phyloP scores from a whole-genome alignment of 2,329 filamentous ascomycete species.

The Fusarium zealandicum region DNA sequence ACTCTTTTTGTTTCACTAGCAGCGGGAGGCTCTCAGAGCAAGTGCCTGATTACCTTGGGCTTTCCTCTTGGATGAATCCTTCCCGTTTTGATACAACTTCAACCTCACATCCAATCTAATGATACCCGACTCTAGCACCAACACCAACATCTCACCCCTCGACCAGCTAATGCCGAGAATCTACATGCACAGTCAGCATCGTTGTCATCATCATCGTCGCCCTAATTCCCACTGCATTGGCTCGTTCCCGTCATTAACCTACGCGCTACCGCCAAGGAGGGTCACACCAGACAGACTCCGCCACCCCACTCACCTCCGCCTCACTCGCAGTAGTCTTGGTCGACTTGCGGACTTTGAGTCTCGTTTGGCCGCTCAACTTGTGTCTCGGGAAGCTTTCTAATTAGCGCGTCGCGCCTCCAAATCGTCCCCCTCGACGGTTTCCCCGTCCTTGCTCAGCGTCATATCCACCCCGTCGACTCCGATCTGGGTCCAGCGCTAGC shows the following conservation, averaged over 20 bases:
- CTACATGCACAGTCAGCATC: not conserved
- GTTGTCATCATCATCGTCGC: not conserved
- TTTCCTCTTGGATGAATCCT: no score
- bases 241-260: slow-evolving; percentile 20
- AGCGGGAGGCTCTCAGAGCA: not conserved
- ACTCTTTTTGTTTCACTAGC: slow-evolving; percentile 29
- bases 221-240: slow-evolving; percentile 3
- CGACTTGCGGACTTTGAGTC: slow-evolving; percentile 6
- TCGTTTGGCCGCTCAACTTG: not conserved
- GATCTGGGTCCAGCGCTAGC: slow-evolving; percentile 30
- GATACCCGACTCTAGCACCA: not conserved
- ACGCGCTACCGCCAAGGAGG: slow-evolving; percentile 7
- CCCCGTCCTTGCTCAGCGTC: slow-evolving; percentile 25
- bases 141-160: slow-evolving; percentile 1
- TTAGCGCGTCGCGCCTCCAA: slow-evolving; percentile 23
- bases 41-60: no score
- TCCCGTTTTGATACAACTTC: slow-evolving; percentile 11
- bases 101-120: slow-evolving; percentile 3
- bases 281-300: slow-evolving; percentile 33
- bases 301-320: slow-evolving; percentile 32
- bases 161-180: slow-evolving; percentile 1
- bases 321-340: slow-evolving; percentile 16
- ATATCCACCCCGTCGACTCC: slow-evolving; percentile 30
- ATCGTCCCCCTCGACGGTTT: slow-evolving; percentile 3
- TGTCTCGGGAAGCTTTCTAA: slow-evolving; percentile 12